Evolutionary conservation across 257 asterid genomes (phyloP).

Genomic region (Solanum paucissectum): DNA sequence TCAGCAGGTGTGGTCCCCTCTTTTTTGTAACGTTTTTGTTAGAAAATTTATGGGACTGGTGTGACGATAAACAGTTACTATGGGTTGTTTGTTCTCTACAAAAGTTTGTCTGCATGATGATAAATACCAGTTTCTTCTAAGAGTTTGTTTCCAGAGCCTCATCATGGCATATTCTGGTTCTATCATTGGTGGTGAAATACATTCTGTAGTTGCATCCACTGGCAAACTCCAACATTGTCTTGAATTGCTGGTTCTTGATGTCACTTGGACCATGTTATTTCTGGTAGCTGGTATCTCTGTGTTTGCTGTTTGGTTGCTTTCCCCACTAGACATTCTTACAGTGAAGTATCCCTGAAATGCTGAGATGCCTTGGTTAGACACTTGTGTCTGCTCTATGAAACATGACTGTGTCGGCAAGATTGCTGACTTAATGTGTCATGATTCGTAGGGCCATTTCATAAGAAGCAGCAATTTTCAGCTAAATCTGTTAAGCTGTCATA

Average conservation of each 20-base stretch:
- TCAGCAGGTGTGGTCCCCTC: slow-evolving; percentile 60
- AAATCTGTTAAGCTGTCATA: neutral
- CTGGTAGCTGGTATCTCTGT: neutral
- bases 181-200: neutral
- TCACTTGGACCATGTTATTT: neutral
- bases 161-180: neutral
- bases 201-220: neutral
- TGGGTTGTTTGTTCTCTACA: neutral
- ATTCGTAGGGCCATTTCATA: neutral
- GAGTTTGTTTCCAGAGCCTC: neutral
- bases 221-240: neutral
- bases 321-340: neutral
- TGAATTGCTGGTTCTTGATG: neutral
- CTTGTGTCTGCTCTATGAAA: neutral
- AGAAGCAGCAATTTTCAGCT: neutral
- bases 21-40: neutral
- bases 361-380: neutral
- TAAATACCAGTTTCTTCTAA: neutral
- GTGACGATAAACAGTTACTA: neutral
- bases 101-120: neutral
- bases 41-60: neutral
- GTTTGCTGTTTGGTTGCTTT: neutral
- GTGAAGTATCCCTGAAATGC: neutral
- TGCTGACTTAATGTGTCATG: neutral
- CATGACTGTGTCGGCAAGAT: neutral